Evolutionary conservation across 768 basidiomycete genomes (phyloP), one percentile per base, ranked within the genome.

Genomic region (Xerocomus spinulosus): DNA sequence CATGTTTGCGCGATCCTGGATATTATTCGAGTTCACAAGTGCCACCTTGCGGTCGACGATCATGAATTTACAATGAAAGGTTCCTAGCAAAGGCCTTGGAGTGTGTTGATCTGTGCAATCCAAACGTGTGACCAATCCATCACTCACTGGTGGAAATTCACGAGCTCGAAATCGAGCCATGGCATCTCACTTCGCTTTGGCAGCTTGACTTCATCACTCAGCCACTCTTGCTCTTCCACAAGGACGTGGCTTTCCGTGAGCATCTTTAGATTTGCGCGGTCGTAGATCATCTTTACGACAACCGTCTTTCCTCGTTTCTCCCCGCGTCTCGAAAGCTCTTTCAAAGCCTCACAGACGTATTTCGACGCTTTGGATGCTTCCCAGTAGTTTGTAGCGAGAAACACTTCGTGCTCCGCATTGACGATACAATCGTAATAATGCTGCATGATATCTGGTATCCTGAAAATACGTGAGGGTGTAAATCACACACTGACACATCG

Each of bases 51-150:
- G 71, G 59, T 87, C 85, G 2, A 85, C 78, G 35, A 87, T 69
- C 67, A 85, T 70, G 57, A 79, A 85, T 58, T 87, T 86, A 38
- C 79, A 76, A 54, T 87, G 85, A 63, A 85, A 87, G 0, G 84
- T 87, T 12, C 83, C 83, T 3, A 82, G 61, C 18, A 81, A 51
- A 3, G 78, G 78, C 30, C 74, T 68, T 49, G 59, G 26, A 30
- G 43, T 14, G 28, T 21, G 9, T 17, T 35, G 9, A 43, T 20
- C 28, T 8, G 34, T 29, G 25, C 12, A 32, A 8, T 37, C 23
- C 12, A 49, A 12, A 9, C n/a, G 3, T 13, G 30, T 32, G 21
- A 38, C 13, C 6, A 10, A 23, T 30, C 4, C 25, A 21, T 34
- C 25, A 54, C 54, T 52, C 50, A 64, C 64, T 64, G 73, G 51